Percentiles rank a stretch among this genome's conserved stretches.
Conservation (phyloP, 148 eudicot genomes). For the Rhododendron ferrugineum region DNA sequence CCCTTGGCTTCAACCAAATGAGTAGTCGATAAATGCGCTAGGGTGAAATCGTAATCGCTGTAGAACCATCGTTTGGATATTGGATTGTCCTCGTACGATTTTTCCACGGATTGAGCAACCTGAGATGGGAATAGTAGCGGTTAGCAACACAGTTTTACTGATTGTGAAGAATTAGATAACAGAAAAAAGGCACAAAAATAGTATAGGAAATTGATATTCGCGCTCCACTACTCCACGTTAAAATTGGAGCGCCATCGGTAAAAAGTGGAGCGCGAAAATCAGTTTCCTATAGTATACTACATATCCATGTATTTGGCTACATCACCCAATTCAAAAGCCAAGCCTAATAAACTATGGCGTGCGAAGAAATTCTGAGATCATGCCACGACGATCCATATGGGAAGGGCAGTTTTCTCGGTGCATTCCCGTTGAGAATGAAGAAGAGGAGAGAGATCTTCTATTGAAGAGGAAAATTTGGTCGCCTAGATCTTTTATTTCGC, state of each 20-base stretch:
- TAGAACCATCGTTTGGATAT: slow-evolving; percentile 26
- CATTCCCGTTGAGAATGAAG: neutral
- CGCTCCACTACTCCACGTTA: no score
- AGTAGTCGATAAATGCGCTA: slow-evolving; percentile 18
- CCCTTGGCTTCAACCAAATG: slow-evolving; percentile 12
- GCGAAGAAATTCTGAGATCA: neutral
- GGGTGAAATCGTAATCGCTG: slow-evolving; percentile 21
- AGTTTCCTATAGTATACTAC: no score
- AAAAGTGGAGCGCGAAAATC: no score
- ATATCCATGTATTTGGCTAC: no score
- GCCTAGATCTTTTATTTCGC: neutral
- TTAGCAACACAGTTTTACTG: neutral
- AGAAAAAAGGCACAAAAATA: neutral
- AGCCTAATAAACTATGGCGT: neutral
- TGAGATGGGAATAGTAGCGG: neutral
- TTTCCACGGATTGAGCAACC: slow-evolving; percentile 19
- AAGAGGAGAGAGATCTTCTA: neutral
- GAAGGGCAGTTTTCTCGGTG: neutral
- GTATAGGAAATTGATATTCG: no score
- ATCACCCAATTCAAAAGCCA: neutral
- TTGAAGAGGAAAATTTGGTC: neutral
- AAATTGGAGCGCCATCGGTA: no score
- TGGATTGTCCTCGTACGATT: slow-evolving; percentile 8
- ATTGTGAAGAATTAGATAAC: neutral
- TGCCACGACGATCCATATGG: neutral